A percentile compares a stretch with the other conserved stretches of the same genome.
Conservation (phyloP, 805 yeast species). For the Ogataea haglerorum region DNA sequence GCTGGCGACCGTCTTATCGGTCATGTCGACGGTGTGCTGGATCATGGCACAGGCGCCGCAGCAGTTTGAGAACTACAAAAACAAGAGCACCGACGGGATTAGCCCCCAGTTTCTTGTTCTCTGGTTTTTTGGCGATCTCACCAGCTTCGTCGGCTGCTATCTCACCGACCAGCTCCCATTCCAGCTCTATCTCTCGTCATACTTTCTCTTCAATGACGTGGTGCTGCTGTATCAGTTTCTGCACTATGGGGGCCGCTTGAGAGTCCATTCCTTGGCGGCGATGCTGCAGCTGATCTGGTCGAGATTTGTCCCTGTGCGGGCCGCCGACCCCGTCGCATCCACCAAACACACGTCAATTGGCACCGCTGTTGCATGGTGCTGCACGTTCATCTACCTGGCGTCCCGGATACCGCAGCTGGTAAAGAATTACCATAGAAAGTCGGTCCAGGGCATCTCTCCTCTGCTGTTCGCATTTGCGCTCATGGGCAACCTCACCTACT, state of each 20-base stretch:
- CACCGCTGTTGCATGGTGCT: constrained; percentile 64
- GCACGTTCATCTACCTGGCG: constrained; percentile 69
- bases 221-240: constrained; percentile 67
- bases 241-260: constrained; percentile 49
- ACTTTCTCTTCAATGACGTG: constrained; percentile 70
- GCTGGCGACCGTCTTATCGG: constrained; percentile 23
- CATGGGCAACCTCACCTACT: constrained; percentile 72
- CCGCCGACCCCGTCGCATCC: neutral
- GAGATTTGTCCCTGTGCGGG: constrained; percentile 29
- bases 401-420: constrained; percentile 83
- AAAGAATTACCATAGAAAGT: constrained; percentile 72
- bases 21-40: constrained; percentile 34
- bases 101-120: constrained; percentile 30
- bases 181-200: constrained; percentile 67
- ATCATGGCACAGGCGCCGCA: constrained; percentile 37
- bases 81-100: constrained; percentile 32
- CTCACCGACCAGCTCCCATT: constrained; percentile 78
- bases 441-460: constrained; percentile 85
- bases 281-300: constrained; percentile 17
- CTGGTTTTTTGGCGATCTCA: constrained; percentile 35
- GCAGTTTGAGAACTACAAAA: constrained; percentile 31
- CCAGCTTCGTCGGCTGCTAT: constrained; percentile 59
- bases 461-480: constrained; percentile 75
- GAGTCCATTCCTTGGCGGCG: constrained; percentile 1
- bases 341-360: constrained; percentile 26